Percentiles rank a stretch among this genome's conserved stretches.
phyloP scores from a whole-genome alignment of 164 flowering plant species.

The Vitis rotundifolia region DNA sequence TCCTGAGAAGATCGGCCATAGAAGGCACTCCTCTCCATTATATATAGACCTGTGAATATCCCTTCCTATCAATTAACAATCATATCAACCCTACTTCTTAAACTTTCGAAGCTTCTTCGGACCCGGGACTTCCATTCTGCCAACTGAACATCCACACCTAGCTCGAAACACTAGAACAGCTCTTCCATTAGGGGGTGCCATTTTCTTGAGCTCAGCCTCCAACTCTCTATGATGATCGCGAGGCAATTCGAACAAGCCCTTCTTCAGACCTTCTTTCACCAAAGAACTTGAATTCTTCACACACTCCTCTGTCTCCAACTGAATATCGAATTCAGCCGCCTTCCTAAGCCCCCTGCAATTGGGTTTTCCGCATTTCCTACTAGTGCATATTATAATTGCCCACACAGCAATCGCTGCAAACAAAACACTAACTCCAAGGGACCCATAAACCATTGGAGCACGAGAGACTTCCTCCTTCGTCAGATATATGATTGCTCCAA shows the following conservation, averaged over 20 bases:
- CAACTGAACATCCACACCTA: conserved; percentile 86
- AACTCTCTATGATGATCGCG: conserved; percentile 70
- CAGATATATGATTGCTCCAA: conserved; percentile 21
- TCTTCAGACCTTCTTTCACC: conserved; percentile 38
- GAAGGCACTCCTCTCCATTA: conserved; percentile 6
- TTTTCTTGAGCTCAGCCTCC: conserved; percentile 86
- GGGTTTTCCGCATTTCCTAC: conserved; percentile 63
- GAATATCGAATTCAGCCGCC: conserved; percentile 88
- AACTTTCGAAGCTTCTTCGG: conserved; percentile 65
- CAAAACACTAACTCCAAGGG: conserved; percentile 53
- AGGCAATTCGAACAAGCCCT: conserved; percentile 62
- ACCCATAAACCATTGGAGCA: conserved; percentile 62
- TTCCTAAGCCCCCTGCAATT: conserved; percentile 72
- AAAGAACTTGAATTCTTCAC: conserved; percentile 49
- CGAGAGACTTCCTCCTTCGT: conserved; percentile 46
- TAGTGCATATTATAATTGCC: conserved; percentile 36
- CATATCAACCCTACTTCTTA: conserved; percentile 48
- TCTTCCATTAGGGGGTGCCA: conserved; percentile 91
- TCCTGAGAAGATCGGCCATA: conserved; percentile 8
- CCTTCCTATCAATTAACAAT: conserved; percentile 2
- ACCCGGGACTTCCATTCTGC: conserved; percentile 84
- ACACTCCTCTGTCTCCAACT: conserved; percentile 79
- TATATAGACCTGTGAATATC: not conserved
- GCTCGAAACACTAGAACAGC: conserved; percentile 80
- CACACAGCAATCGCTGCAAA: conserved; percentile 48